Base-by-base conservation (phyloP, 1,284 basidiomycete species). In the Paramarasmius palmivorus region DNA sequence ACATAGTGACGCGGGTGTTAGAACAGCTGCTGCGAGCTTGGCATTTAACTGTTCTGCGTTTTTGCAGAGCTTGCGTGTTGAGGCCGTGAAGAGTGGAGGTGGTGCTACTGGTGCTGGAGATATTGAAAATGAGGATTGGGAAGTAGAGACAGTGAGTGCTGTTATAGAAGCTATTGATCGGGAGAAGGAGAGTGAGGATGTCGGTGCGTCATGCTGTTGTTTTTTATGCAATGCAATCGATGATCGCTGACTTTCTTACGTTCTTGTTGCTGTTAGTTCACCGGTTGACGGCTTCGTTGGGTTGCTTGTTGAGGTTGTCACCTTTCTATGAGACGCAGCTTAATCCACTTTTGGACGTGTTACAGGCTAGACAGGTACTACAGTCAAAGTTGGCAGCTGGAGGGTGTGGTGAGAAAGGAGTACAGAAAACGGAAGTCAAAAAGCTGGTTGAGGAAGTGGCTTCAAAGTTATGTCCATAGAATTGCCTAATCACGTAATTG, bases 11-110 rank as follows among this genome's bases (percentile, higher is more conserved):
- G 74, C 76, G 2, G 65, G 68, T 3, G 89, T 95, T 40, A 78
- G 90, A 37, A 88, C 82, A 14, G 88, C 93, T 0, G 90, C 89
- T 0, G 92, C 92, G 5, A 91, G 90, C 59, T 68, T 93, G 9
- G 85, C 84, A 4, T 93, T 95, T 65, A 91, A 95, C 61, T 68
- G 88, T 4, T 81, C 86, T 1, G 83, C 78, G 2, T 77, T 76
- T 63, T 63, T 90, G 49, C 92, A 93, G 68, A 77, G 73, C 50
- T 73, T 70, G 17, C 68, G 87, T 39, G 70, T 83, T 7, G 80
- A 81, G 39, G 72, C 65, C 58, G 64, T 73, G 26, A 65, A 72
- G 56, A 73, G 73, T 22, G 67, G 65, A 15, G 65, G 69, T 46
- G 68, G 68, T 5, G 79, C 78, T 40, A 79, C 79, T 54, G 74